Conservation (phyloP, 73 alveolate genomes). For the Effrenium voratum region DNA sequence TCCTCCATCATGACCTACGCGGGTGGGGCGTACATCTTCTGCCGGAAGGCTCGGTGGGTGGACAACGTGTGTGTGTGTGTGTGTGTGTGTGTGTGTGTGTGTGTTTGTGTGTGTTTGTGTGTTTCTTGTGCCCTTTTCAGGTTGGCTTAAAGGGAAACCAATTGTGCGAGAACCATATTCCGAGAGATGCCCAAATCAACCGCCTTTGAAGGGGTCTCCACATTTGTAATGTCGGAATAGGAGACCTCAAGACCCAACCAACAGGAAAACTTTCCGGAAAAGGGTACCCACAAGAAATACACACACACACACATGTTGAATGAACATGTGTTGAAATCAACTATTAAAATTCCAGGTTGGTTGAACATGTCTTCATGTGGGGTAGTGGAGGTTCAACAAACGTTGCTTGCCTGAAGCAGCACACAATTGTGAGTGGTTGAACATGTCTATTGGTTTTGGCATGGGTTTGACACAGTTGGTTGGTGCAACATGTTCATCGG, state of each 20-base stretch:
- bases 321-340: no score
- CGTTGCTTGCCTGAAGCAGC: no score
- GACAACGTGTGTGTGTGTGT: neutral
- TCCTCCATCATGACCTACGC: constrained; percentile 86
- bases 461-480: no score
- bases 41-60: constrained; percentile 1
- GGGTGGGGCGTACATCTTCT: constrained; percentile 50
- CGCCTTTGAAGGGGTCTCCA: neutral
- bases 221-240: neutral
- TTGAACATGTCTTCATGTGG: no score
- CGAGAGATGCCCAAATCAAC: neutral
- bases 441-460: no score
- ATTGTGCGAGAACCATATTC: no score
- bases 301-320: no score
- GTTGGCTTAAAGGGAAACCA: neutral
- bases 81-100: neutral
- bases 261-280: neutral
- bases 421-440: no score
- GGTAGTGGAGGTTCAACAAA: no score
- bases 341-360: no score
- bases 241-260: neutral
- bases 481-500: no score
- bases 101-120: neutral
- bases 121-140: neutral
- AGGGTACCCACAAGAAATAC: no score